A percentile compares a stretch with the other conserved stretches of the same genome.
phyloP scores from a whole-genome alignment of 306 rosid genomes.

The Prunus mira region DNA sequence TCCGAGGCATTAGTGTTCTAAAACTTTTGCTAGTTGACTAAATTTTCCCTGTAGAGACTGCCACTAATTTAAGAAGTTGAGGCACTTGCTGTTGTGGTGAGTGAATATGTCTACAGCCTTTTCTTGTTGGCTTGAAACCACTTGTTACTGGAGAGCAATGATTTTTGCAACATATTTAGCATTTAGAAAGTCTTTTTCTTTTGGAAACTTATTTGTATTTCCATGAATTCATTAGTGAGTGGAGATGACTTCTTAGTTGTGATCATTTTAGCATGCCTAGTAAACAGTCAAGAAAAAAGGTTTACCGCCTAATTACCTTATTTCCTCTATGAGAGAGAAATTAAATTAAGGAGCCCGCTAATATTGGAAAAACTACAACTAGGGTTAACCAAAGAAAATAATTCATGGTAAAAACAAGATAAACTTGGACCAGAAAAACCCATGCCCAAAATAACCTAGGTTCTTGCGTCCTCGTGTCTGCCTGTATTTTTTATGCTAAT shows the following conservation, averaged over 20 bases:
- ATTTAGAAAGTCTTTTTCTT: not conserved
- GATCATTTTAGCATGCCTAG: not conserved
- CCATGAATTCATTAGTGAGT: not conserved
- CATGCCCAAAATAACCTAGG: not conserved
- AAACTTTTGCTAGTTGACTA: not conserved
- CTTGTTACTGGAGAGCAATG: not conserved
- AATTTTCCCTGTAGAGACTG: not conserved
- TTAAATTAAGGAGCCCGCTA: too few species aligned
- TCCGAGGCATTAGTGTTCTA: not conserved
- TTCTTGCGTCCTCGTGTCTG: not conserved
- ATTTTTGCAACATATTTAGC: not conserved
- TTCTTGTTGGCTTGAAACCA: not conserved
- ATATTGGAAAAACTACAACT: too few species aligned
- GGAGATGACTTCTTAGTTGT: not conserved
- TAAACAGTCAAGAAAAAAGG: not conserved
- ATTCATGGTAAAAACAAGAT: too few species aligned
- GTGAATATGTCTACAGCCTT: not conserved
- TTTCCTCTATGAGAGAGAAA: too few species aligned
- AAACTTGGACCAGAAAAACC: too few species aligned
- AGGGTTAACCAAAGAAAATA: too few species aligned
- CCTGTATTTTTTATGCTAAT: constrained; percentile 5
- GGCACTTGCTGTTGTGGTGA: not conserved
- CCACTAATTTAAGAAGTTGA: not conserved
- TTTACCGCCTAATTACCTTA: too few species aligned
- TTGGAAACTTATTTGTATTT: not conserved